These are phyloP conservation scores for Metschnikowia vanudenii DNA, from an alignment of 805 yeast genomes.

Conservation along the genomic window DNA sequence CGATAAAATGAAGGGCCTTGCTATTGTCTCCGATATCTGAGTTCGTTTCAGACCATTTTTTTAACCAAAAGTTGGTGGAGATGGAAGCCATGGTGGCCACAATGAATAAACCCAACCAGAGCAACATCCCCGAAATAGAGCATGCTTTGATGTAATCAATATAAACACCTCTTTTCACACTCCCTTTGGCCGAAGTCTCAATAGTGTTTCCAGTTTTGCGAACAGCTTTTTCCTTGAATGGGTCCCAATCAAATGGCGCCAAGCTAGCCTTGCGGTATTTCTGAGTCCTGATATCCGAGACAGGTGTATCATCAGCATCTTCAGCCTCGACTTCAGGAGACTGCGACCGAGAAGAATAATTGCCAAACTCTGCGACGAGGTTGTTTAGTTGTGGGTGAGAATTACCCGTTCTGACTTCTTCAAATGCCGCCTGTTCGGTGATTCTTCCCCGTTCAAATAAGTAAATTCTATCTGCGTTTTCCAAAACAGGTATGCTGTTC, in stretches of 20 bases:
- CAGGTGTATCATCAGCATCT: background rate
- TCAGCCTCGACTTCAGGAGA: constrained; percentile 7
- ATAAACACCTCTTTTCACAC: constrained; percentile 55
- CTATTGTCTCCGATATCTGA: constrained; percentile 40
- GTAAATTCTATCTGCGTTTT: constrained; percentile 12
- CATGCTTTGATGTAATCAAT: constrained; percentile 59
- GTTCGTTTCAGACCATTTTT: constrained; percentile 64
- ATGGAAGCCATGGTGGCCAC: constrained; percentile 33
- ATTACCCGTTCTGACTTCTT: constrained; percentile 1
- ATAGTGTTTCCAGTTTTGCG: constrained; percentile 13
- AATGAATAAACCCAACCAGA: constrained; percentile 34
- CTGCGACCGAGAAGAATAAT: constrained; percentile 1
- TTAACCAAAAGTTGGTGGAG: constrained; percentile 61
- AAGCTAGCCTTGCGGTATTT: constrained; percentile 12
- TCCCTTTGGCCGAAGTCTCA: constrained; percentile 54
- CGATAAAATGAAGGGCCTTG: constrained; percentile 46
- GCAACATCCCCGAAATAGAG: constrained; percentile 47
- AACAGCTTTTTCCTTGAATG: constrained; percentile 28
- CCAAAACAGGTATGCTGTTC: constrained; percentile 13
- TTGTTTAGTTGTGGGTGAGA: constrained; percentile 11
- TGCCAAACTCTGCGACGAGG: constrained; percentile 6
- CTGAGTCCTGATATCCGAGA: background rate
- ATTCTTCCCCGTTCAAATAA: constrained; percentile 16
- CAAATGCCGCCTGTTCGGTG: constrained; percentile 9
- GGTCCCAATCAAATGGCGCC: constrained; percentile 41